phyloP scores from a whole-genome alignment of 1,139 yeast genomes.

The Geotrichum citri-aurantii region DNA sequence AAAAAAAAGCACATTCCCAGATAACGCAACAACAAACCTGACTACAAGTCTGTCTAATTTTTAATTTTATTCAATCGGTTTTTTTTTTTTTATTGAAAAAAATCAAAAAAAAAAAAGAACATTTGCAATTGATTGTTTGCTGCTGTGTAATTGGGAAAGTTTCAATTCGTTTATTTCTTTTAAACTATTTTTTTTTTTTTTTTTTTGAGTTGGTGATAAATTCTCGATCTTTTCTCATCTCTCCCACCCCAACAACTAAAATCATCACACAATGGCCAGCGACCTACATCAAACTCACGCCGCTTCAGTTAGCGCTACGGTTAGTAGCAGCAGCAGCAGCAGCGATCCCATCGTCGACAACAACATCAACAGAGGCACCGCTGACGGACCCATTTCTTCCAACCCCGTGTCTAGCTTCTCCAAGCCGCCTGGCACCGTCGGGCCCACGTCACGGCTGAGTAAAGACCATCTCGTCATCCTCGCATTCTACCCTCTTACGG shows the following conservation, averaged over 20 bases:
- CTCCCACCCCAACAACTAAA: neutral
- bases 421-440: neutral
- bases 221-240: neutral
- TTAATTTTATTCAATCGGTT: too few species aligned
- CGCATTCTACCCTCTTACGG: slow-evolving; percentile 29
- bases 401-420: neutral
- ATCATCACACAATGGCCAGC: neutral
- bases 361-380: neutral
- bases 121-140: too few species aligned
- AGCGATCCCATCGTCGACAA: too few species aligned
- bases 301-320: neutral
- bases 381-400: neutral
- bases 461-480: slow-evolving; percentile 16
- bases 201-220: neutral
- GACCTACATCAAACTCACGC: neutral
- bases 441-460: neutral
- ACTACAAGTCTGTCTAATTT: too few species aligned
- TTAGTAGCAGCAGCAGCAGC: too few species aligned
- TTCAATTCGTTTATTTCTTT: neutral
- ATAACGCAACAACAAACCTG: too few species aligned
- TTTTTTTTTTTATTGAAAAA: too few species aligned
- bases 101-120: too few species aligned
- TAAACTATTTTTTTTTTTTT: too few species aligned
- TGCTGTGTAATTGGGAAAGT: too few species aligned
- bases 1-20: too few species aligned